Conservation (phyloP, 1,139 yeast species). For the Zygosaccharomyces sapae region DNA sequence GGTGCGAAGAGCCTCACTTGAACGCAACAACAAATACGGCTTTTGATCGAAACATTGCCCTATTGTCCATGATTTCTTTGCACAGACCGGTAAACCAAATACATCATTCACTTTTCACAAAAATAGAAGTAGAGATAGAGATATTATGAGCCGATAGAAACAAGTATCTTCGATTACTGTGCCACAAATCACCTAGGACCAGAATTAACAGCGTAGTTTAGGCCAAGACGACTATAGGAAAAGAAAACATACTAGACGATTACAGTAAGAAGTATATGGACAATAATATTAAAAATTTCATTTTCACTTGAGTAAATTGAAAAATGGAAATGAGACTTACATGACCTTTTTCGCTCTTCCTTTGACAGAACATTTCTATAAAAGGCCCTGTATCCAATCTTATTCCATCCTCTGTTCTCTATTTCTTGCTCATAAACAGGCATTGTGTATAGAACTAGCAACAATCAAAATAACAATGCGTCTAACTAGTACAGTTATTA, state of each 20-base stretch:
- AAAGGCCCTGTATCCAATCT: background rate
- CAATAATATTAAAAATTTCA: no score
- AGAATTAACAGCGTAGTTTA: background rate
- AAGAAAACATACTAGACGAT: background rate
- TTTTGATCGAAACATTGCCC: no score
- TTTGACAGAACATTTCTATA: background rate
- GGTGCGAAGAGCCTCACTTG: no score
- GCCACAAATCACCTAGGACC: background rate
- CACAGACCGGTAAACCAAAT: no score
- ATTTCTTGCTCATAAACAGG: no score
- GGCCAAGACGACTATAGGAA: background rate
- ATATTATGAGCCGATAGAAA: no score
- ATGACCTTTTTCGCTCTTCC: background rate
- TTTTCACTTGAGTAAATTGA: background rate
- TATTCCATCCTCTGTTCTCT: background rate
- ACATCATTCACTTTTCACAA: background rate
- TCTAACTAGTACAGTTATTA: background rate
- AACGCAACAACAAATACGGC: no score
- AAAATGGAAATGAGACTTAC: background rate
- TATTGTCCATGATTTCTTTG: no score
- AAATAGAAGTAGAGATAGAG: background rate
- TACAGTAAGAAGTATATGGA: background rate
- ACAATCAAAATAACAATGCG: background rate
- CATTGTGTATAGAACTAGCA: background rate
- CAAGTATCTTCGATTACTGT: background rate